phyloP scores from a whole-genome alignment of 768 basidiomycete genomes.

The Imleria badia region DNA sequence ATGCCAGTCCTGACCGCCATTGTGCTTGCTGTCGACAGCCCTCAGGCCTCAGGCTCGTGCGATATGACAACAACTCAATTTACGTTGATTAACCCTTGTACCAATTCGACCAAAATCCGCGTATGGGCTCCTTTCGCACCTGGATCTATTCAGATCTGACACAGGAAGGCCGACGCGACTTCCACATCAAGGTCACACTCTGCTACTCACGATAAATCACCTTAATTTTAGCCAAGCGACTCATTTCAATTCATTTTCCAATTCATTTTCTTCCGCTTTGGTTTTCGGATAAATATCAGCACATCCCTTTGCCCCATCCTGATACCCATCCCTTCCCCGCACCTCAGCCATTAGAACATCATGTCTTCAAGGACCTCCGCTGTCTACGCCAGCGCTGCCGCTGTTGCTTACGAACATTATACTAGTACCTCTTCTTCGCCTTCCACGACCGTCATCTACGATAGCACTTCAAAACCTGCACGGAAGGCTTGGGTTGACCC shows the following conservation, averaged over 20 bases:
- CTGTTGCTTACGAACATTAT: conserved; percentile 29
- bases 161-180: conserved; percentile 10
- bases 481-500: conserved; percentile 66
- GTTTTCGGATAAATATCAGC: conserved; percentile 31
- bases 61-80: conserved; percentile 2
- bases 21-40: background rate
- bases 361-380: conserved; percentile 31
- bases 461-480: conserved; percentile 16
- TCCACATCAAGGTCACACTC: conserved; percentile 26
- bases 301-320: background rate
- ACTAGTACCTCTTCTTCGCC: conserved; percentile 19
- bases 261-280: conserved; percentile 9
- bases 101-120: conserved; percentile 3
- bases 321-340: conserved; percentile 3
- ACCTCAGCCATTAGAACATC: background rate
- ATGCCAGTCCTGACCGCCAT: background rate
- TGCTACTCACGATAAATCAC: conserved; percentile 27
- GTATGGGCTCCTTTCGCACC: conserved; percentile 11
- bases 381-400: conserved; percentile 28
- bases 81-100: conserved; percentile 4
- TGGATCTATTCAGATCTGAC: conserved; percentile 22
- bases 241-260: conserved; percentile 17
- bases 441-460: conserved; percentile 29
- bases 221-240: conserved; percentile 31
- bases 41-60: background rate